Percentiles rank a stretch among this genome's conserved stretches.
These are phyloP conservation scores for Singerocomus inundabilis DNA, from an alignment of 1,284 basidiomycete species.

Conservation along the genomic window DNA sequence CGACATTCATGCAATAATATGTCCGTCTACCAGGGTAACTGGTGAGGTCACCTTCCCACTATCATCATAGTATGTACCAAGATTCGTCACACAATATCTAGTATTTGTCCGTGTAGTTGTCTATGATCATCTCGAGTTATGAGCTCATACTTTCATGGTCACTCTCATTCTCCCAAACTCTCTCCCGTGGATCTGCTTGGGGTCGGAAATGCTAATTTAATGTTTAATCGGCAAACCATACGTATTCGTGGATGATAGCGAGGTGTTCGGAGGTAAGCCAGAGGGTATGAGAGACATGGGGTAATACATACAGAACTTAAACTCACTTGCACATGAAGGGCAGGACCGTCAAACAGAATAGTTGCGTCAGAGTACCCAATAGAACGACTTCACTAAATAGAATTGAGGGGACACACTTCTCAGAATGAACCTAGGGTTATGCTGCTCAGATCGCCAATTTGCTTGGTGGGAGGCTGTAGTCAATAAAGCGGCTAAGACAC, in stretches of 20 bases:
- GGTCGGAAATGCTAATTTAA: constrained; percentile 27
- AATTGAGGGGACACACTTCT: not conserved
- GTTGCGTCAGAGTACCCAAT: not conserved
- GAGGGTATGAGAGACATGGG: constrained; percentile 8
- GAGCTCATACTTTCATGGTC: constrained; percentile 57
- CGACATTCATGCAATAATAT: too few relatives aligned
- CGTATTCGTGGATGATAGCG: constrained; percentile 42
- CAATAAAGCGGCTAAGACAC: not conserved
- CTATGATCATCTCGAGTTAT: constrained; percentile 49
- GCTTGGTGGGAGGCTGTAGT: not conserved
- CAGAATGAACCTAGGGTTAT: too few relatives aligned
- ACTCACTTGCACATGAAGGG: not conserved
- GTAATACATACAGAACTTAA: constrained; percentile 18
- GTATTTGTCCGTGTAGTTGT: not conserved
- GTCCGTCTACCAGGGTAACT: too few relatives aligned
- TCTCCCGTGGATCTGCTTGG: constrained; percentile 7
- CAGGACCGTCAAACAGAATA: not conserved
- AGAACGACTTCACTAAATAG: not conserved
- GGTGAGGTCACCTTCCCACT: too few relatives aligned
- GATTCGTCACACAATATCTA: too few relatives aligned
- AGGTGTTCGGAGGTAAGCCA: constrained; percentile 4
- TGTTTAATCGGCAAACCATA: constrained; percentile 46
- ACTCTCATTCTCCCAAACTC: constrained; percentile 33
- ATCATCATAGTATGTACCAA: too few relatives aligned
- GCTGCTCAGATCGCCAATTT: not conserved